phyloP scores from a whole-genome alignment of 2,329 filamentous ascomycete genomes.

The Nemania sp. region DNA sequence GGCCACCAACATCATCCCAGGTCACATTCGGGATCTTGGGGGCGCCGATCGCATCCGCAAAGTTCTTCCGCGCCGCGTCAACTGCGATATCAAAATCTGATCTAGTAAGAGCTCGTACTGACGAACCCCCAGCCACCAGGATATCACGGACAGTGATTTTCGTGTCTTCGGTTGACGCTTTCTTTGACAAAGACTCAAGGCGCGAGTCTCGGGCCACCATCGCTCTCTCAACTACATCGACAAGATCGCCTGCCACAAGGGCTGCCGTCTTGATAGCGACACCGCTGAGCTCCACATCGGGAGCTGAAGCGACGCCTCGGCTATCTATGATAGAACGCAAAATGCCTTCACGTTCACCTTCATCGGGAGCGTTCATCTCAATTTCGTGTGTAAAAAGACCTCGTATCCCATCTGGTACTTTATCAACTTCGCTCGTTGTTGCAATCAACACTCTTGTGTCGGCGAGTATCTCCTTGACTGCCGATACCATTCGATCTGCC shows the following conservation, averaged over 20 bases:
- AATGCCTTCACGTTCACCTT: slow-evolving; percentile 88
- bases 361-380: slow-evolving; percentile 90
- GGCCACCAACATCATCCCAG: slow-evolving; percentile 93
- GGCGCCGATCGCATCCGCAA: slow-evolving; percentile 94
- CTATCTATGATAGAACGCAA: slow-evolving; percentile 78
- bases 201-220: slow-evolving; percentile 76
- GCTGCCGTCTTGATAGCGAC: slow-evolving; percentile 96
- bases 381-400: slow-evolving; percentile 95
- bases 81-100: slow-evolving; percentile 91
- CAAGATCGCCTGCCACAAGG: slow-evolving; percentile 88
- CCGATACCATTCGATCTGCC: slow-evolving; percentile 85
- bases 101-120: slow-evolving; percentile 77
- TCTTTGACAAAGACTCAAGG: slow-evolving; percentile 70
- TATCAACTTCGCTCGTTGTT: slow-evolving; percentile 93
- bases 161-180: slow-evolving; percentile 44
- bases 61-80: slow-evolving; percentile 94
- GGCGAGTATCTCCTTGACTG: slow-evolving; percentile 81
- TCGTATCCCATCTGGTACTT: slow-evolving; percentile 86
- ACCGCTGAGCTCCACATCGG: slow-evolving; percentile 80
- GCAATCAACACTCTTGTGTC: slow-evolving; percentile 84
- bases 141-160: slow-evolving; percentile 76
- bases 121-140: slow-evolving; percentile 82
- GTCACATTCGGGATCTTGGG: slow-evolving; percentile 97
- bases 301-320: slow-evolving; percentile 74
- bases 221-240: slow-evolving; percentile 92